Base-by-base conservation (phyloP, 202 grass and related monocot species). In the Tripidium arundinaceum region DNA sequence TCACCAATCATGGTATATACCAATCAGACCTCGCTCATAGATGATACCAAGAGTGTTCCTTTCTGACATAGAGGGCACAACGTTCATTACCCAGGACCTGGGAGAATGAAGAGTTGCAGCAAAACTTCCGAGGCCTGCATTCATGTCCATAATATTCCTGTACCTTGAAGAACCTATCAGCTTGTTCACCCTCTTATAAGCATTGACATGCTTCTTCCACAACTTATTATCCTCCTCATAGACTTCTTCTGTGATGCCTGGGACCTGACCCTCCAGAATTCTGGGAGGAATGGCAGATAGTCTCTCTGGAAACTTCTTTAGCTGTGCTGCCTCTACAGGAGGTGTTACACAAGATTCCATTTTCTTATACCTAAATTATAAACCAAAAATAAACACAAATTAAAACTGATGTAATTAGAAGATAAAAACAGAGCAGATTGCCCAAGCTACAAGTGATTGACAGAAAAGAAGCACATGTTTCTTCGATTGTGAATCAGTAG, bases 1-100 rank as follows among this genome's bases (percentile, higher is more conserved):
- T 78, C 76, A 98, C 94, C 94, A 98, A 87, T 94, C 94, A 87
- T 98, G 94, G 87, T 98, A 94, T 81, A 89, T 92, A 75, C 91
- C 94, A 72, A 98, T 86, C 37, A 98, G 85, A 52, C 94, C 94
- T 79, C 91, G 89, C 83, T 98, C 94, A 27, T 98, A 98, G 26
- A 98, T 91, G 63, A 90, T 76, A 66, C 94, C 89, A 1, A 97
- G 84, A 46, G 80, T 90, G 77, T 87, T 87, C 50, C 46, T 90
- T 63, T 87, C 83, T 31, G 91, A 88, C 62, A 87, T 80, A 19
- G 83, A 87, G 19, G 94, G 91, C 34, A 94, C 91, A 84, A 94
- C 91, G 19, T 94, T 97, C 89, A 97, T 94, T 69, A 97, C 89
- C 94, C 94, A 97, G 42, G 85, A 90, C 59, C 54, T 74, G 19